Evolutionary conservation across 495 filamentous ascomycete genomes (phyloP).

Genomic region (Pyrenula massariospora): DNA sequence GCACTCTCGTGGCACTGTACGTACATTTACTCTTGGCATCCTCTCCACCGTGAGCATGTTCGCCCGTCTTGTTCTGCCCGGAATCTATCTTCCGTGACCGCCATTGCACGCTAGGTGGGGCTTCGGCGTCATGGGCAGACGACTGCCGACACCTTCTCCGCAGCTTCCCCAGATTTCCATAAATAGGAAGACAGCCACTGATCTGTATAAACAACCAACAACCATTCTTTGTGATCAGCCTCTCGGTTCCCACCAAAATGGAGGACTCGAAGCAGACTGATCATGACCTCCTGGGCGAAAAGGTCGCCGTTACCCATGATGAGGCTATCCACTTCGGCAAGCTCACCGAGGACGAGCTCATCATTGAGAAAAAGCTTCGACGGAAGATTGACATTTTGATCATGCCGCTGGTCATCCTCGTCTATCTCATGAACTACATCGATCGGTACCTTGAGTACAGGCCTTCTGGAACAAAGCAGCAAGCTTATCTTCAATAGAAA

Average conservation of each 20-base stretch:
- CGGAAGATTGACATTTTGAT: slow-evolving; percentile 38
- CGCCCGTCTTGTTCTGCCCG: too few relatives aligned
- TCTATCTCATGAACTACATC: slow-evolving; percentile 48
- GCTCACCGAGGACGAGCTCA: slow-evolving; percentile 32
- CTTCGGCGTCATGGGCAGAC: too few relatives aligned
- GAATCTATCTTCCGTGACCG: too few relatives aligned
- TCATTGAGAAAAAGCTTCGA: slow-evolving; percentile 33
- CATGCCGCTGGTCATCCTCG: slow-evolving; percentile 43
- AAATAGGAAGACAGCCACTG: not conserved
- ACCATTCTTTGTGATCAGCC: not conserved
- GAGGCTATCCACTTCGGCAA: slow-evolving; percentile 26
- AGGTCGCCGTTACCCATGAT: slow-evolving; percentile 26
- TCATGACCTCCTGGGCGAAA: slow-evolving; percentile 27
- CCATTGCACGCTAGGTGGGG: too few relatives aligned
- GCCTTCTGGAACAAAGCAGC: not conserved
- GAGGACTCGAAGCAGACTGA: slow-evolving; percentile 10
- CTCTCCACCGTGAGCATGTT: too few relatives aligned
- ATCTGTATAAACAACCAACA: not conserved
- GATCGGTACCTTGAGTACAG: slow-evolving; percentile 23
- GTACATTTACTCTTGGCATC: too few relatives aligned
- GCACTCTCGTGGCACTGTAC: too few relatives aligned
- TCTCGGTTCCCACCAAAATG: not conserved
- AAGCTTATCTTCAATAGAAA: slow-evolving; percentile 18
- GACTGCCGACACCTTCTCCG: not conserved
- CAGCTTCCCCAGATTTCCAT: not conserved